Conservation (phyloP, 2,329 filamentous ascomycete genomes). For the Cladosporium sp. region DNA sequence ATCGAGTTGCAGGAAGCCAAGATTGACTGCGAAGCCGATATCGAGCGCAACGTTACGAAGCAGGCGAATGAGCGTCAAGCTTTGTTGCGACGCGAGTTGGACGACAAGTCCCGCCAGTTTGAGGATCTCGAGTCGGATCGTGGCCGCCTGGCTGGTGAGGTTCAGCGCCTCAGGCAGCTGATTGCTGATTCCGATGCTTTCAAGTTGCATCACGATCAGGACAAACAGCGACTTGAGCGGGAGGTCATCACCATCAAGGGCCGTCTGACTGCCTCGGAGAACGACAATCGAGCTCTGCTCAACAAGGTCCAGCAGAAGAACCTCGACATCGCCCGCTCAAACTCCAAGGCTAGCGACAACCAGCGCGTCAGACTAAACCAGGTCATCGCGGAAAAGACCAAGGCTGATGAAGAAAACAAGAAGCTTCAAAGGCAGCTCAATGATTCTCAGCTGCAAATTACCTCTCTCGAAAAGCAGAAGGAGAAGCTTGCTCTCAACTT, state of each 20-base stretch:
- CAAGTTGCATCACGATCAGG: constrained; percentile 83
- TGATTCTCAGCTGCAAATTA: constrained; percentile 76
- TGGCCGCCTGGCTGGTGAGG: constrained; percentile 68
- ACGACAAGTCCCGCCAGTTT: constrained; percentile 70
- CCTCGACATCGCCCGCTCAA: constrained; percentile 87
- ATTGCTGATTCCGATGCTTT: constrained; percentile 88
- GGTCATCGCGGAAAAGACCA: constrained; percentile 77
- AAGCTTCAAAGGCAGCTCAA: constrained; percentile 79
- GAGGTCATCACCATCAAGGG: constrained; percentile 90
- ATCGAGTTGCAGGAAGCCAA: constrained; percentile 81
- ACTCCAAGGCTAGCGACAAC: constrained; percentile 77
- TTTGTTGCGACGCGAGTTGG: constrained; percentile 72
- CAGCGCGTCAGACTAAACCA: constrained; percentile 71
- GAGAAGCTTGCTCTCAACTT: constrained; percentile 85
- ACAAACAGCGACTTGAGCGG: constrained; percentile 87
- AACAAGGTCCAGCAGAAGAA: constrained; percentile 98
- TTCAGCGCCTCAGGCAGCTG: constrained; percentile 80
- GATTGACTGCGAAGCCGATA: constrained; percentile 72
- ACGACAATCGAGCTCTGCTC: constrained; percentile 89
- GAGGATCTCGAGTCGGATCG: constrained; percentile 78
- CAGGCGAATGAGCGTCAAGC: constrained; percentile 77
- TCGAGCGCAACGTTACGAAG: constrained; percentile 73
- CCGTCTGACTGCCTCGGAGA: constrained; percentile 84
- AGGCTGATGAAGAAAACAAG: constrained; percentile 75
- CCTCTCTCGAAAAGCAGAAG: constrained; percentile 85